Conservation (phyloP, 257 asterid genomes). For the Catharanthus roseus region DNA sequence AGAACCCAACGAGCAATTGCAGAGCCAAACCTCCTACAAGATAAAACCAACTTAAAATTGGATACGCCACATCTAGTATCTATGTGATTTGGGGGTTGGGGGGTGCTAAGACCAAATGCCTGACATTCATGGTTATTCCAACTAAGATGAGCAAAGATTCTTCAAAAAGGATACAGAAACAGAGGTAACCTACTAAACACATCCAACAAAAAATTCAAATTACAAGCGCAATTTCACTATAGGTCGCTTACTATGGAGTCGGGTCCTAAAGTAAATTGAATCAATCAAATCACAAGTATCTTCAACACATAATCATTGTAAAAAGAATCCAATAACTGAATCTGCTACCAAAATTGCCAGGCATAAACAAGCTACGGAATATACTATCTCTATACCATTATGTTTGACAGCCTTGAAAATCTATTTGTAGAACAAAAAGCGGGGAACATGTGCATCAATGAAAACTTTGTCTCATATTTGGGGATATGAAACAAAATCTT, state of each 20-base stretch:
- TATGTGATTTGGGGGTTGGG: not conserved
- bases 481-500: not conserved
- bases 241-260: not conserved
- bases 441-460: not conserved
- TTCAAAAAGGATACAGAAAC: not conserved
- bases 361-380: not conserved
- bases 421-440: no score
- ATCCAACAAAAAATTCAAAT: not conserved
- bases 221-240: not conserved
- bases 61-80: not conserved
- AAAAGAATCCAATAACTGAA: not conserved
- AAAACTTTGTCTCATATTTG: not conserved
- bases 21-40: constrained; percentile 55
- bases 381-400: not conserved
- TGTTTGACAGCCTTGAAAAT: not conserved
- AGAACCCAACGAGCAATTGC: constrained; percentile 60
- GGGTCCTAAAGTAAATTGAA: not conserved
- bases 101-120: no score
- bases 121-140: not conserved
- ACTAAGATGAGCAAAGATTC: not conserved
- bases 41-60: constrained; percentile 9
- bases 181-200: not conserved
- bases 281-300: no score
- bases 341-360: not conserved
- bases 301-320: no score